Base-by-base conservation (phyloP, 2,329 filamentous ascomycete species). In the Calonectria hawksworthii region DNA sequence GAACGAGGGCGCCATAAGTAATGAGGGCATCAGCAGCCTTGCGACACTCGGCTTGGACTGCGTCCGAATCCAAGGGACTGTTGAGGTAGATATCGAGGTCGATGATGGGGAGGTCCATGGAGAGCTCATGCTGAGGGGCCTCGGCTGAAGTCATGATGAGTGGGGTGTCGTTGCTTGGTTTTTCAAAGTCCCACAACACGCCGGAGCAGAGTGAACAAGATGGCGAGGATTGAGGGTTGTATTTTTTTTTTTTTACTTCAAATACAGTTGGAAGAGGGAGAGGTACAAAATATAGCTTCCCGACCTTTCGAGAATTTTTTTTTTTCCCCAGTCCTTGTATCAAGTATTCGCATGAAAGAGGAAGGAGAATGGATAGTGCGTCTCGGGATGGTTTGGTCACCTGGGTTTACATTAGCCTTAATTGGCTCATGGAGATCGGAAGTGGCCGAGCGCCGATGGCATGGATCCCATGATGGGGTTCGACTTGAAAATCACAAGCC, bases 101-200 rank as follows among this genome's bases (percentile, higher is more conserved):
- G 81, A 92, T 85, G 80, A 92, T 84, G 65, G 91, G 90, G 67
- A 92, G 87, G 76, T 92, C 88, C 91, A 92, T 92, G 51, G 83
- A 76, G 23, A 82, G 74, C 52, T 84, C 81, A 47, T 65, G 59
- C 23, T 82, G 80, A 13, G 77, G 59, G 68, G 79, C 69, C 54
- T 77, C 73, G 82, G 38, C 50, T 72, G 61, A 38, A 36, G 65
- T 18, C 59, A 69, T 73, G 56, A 47, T 28, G 34, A 34, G 28
- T 23, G 47, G 54, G 54, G 36, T 13, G 34, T 14, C 13, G 59
- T 21, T 30, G 51, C 8, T 36, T 65, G 36, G 18, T 30, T 18
- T 26, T 14, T 32, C 32, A 30, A 41, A 23, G 26, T 65, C 30
- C 41, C 21, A 50, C 28, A 65, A 32, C 9, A 41, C 56, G 34